Evolutionary conservation across 345 rosid genomes (phyloP), one percentile per base, ranked within the genome.

Genomic region (Linum lewisii): DNA sequence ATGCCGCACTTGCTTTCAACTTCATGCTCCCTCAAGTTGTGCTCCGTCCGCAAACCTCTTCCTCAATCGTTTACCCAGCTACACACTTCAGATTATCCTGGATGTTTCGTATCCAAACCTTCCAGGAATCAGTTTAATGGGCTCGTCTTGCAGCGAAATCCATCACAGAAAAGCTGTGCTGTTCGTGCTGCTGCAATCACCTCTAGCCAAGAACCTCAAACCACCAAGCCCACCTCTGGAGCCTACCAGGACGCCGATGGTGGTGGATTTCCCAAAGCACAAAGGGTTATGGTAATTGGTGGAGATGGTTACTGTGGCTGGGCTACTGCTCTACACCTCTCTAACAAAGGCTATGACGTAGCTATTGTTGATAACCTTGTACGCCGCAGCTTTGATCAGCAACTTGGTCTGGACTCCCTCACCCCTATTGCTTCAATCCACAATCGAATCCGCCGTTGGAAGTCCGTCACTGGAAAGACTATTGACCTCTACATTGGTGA

Each of bases 251-350:
- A 62, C 29, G 57, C 80, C 13, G 61, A 42, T 34, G 82, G 72
- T 13, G 61, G 49, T 45, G 82, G 73, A 23, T 44, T 79, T 6
- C 67, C 90, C 42, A 88, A 76, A 80, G 65, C 71, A 13, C 73
- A 77, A 59, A 82, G 87, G 52, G 94, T 93, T 63, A 83, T 93
- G 99, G 83, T 93, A 68, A 84, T 93, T 34, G 99, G 99, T 50
- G 99, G 99, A 65, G 97, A 93, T 68, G 99, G 99, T 34, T 93
- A 93, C 63, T 93, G 99, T 38, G 97, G 99, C 49, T 88, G 95
- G 99, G 97, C 99, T 34, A 93, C 97, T 42, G 96, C 97, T 20
- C 94, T 93, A 32, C 97, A 93, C 72, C 72, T 88, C 37, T 93
- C 97, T 61, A 83, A 78, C 54, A 86, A 78, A 77, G 91, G 87